phyloP scores from a whole-genome alignment of 2,329 filamentous ascomycete genomes.

The Ceratocystis alfenasii region DNA sequence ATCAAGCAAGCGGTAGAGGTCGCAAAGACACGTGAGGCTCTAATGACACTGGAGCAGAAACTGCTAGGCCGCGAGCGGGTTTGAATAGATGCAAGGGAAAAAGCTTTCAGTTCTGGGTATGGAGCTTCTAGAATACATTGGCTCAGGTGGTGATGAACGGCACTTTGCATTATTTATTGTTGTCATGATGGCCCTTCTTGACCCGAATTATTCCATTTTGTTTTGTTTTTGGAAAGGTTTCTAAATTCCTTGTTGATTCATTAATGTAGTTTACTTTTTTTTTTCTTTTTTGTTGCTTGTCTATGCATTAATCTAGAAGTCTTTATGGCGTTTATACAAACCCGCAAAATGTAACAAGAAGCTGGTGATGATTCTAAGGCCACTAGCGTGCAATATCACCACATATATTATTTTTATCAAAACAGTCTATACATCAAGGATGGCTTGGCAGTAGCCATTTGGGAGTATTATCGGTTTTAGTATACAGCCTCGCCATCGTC shows the following conservation, averaged over 20 bases:
- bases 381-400: not conserved
- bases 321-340: not conserved
- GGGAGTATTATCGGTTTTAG: slow-evolving; percentile 9
- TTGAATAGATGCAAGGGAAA: slow-evolving; percentile 6
- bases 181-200: slow-evolving; percentile 13
- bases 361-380: not conserved
- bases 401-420: not conserved
- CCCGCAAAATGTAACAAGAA: not conserved
- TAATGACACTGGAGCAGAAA: slow-evolving; percentile 34
- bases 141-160: not conserved
- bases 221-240: not conserved
- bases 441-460: not conserved
- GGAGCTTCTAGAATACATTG: not conserved
- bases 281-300: not conserved
- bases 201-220: not conserved
- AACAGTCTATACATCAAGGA: not conserved
- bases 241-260: not conserved
- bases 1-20: slow-evolving; percentile 34
- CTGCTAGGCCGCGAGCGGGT: slow-evolving; percentile 26
- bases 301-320: not conserved
- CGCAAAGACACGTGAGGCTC: slow-evolving; percentile 33
- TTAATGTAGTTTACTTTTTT: not conserved
- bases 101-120: not conserved
- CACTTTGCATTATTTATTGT: slow-evolving; percentile 2
- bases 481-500: slow-evolving; percentile 26